Conservation (phyloP, 768 basidiomycete genomes). For the Hortiboletus flavorubellus region DNA sequence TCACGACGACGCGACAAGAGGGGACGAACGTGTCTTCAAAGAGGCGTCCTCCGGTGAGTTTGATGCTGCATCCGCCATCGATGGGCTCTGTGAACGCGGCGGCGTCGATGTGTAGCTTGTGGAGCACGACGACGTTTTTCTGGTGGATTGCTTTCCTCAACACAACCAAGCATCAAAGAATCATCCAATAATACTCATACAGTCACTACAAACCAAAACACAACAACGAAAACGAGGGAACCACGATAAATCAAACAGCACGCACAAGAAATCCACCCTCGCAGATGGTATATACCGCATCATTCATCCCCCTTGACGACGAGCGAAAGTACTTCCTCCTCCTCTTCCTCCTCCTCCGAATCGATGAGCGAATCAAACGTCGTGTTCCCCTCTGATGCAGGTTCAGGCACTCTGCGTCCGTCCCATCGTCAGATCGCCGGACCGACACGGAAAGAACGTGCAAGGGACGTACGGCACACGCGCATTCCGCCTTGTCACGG, state of each 20-base stretch:
- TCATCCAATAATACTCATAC: no score
- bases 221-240: no score
- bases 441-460: neutral
- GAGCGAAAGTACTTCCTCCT: conserved; percentile 40
- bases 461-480: conserved; percentile 9
- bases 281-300: neutral
- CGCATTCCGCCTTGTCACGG: conserved; percentile 22
- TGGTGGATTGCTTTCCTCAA: conserved; percentile 63
- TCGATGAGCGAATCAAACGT: conserved; percentile 53
- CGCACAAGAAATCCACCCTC: no score
- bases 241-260: no score
- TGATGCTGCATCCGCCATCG: conserved; percentile 47
- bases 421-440: neutral
- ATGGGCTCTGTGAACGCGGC: conserved; percentile 48
- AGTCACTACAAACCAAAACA: no score
- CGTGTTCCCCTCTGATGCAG: conserved; percentile 12
- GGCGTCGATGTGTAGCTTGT: conserved; percentile 73
- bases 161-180: no score
- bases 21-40: conserved; percentile 68
- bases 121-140: conserved; percentile 81
- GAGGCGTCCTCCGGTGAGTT: conserved; percentile 68
- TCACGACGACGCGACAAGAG: conserved; percentile 61
- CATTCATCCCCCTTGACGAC: neutral
- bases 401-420: conserved; percentile 2
- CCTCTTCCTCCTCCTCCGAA: conserved; percentile 47